Percentiles rank a stretch among this genome's conserved stretches.
phyloP scores from a whole-genome alignment of 1,284 basidiomycete genomes.

The Apiotrichum mycotoxinovorans region DNA sequence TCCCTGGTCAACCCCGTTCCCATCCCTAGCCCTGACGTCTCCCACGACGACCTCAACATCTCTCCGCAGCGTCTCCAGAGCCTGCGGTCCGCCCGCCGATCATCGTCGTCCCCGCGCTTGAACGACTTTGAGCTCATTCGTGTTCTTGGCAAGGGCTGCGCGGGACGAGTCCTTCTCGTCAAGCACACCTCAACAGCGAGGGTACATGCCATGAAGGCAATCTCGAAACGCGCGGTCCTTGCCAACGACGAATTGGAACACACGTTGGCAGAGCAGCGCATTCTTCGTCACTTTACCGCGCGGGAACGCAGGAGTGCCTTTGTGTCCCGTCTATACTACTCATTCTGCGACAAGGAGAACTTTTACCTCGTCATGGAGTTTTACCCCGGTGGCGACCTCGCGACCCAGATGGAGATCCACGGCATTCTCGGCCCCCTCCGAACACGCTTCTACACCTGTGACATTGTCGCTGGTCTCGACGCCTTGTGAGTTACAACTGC shows the following conservation, averaged over 20 bases:
- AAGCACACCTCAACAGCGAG: slow-evolving; percentile 66
- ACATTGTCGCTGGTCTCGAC: slow-evolving; percentile 92
- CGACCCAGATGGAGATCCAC: slow-evolving; percentile 92
- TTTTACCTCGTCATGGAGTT: slow-evolving; percentile 73
- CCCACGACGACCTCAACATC: slow-evolving; percentile 9
- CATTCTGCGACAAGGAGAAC: slow-evolving; percentile 93
- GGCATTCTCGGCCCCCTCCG: slow-evolving; percentile 85
- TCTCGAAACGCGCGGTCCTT: slow-evolving; percentile 91
- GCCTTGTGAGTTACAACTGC: slow-evolving; percentile 56
- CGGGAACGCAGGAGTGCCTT: slow-evolving; percentile 72
- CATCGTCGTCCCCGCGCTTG: slow-evolving; percentile 63
- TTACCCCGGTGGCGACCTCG: slow-evolving; percentile 92
- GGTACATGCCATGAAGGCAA: slow-evolving; percentile 89
- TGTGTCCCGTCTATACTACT: slow-evolving; percentile 89
- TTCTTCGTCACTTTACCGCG: slow-evolving; percentile 78
- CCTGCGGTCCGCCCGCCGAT: neutral
- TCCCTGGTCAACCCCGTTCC: neutral
- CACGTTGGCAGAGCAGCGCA: slow-evolving; percentile 89
- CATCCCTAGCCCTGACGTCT: slow-evolving; percentile 11
- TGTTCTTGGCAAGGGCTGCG: slow-evolving; percentile 92
- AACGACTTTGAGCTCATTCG: slow-evolving; percentile 95
- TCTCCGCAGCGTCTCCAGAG: neutral
- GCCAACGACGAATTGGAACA: slow-evolving; percentile 93
- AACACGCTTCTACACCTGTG: slow-evolving; percentile 91
- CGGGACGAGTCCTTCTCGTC: slow-evolving; percentile 81